A percentile compares a stretch with the other conserved stretches of the same genome.
Evolutionary conservation across 1,284 basidiomycete species (phyloP).

Genomic region (Retiboletus fuscus): DNA sequence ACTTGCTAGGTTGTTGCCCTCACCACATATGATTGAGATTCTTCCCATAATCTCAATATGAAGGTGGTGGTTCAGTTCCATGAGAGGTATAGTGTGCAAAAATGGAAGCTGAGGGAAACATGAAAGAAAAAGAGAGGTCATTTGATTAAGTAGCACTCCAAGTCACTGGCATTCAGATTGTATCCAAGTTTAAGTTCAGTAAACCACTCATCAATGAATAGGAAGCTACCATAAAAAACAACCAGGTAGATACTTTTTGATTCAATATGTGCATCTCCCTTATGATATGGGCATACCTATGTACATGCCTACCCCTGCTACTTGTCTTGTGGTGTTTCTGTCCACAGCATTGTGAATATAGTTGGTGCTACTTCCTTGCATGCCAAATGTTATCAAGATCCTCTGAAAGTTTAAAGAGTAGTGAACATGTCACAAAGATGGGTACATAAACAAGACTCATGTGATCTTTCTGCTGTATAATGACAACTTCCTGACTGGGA

Average conservation of each 20-base stretch:
- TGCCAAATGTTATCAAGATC: conserved; percentile 83
- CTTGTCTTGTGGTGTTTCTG: neutral
- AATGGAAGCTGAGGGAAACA: too few relatives aligned
- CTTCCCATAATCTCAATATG: too few relatives aligned
- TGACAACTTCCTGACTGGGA: conserved; percentile 9
- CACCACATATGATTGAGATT: too few relatives aligned
- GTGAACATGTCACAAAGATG: conserved; percentile 64
- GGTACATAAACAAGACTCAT: conserved; percentile 65
- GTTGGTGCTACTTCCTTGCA: conserved; percentile 89
- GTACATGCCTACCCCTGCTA: neutral
- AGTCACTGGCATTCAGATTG: too few relatives aligned
- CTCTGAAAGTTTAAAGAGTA: conserved; percentile 85
- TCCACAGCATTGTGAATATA: conserved; percentile 47
- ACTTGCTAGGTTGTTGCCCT: too few relatives aligned
- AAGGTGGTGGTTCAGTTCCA: too few relatives aligned
- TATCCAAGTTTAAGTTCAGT: too few relatives aligned
- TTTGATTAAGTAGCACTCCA: too few relatives aligned
- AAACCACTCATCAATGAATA: conserved; percentile 99
- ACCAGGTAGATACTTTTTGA: conserved; percentile 67
- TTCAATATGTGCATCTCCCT: neutral
- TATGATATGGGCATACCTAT: conserved; percentile 3
- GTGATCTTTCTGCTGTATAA: conserved; percentile 30
- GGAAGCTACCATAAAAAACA: conserved; percentile 97
- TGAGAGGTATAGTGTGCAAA: too few relatives aligned
- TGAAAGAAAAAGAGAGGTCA: too few relatives aligned